Conservation (phyloP, 768 basidiomycete species). For the Daedaleopsis sinensis region DNA sequence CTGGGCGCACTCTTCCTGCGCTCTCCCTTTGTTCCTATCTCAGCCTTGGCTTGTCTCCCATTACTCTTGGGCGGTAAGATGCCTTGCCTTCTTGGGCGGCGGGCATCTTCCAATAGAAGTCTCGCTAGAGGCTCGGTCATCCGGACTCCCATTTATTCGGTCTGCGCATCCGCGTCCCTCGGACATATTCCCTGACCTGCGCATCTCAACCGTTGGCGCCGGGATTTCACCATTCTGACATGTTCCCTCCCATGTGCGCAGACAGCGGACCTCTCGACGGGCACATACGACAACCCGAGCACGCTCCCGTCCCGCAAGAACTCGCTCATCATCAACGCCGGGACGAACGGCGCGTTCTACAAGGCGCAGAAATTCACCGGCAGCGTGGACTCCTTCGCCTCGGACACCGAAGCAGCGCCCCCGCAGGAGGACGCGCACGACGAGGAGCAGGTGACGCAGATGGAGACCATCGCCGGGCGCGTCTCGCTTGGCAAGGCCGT, state of each 20-base stretch:
- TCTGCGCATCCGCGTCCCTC: not conserved
- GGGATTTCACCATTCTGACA: not conserved
- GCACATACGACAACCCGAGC: slow-evolving; percentile 17
- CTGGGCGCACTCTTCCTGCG: not conserved
- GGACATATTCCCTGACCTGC: not conserved
- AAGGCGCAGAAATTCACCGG: slow-evolving; percentile 27
- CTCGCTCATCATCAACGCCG: slow-evolving; percentile 25
- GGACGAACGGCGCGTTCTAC: slow-evolving; percentile 30
- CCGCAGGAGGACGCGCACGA: slow-evolving; percentile 1
- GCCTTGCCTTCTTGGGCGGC: not conserved
- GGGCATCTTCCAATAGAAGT: not conserved
- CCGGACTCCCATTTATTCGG: no score
- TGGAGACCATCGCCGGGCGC: slow-evolving; percentile 26
- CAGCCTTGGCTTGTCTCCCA: not conserved
- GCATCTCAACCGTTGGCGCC: no score
- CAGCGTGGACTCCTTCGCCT: slow-evolving; percentile 34
- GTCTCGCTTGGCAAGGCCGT: slow-evolving; percentile 30
- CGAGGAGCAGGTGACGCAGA: slow-evolving; percentile 28
- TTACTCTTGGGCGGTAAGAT: not conserved
- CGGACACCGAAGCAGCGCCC: slow-evolving; percentile 2
- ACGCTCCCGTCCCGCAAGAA: slow-evolving; percentile 25
- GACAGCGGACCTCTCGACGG: slow-evolving; percentile 7
- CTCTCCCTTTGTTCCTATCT: not conserved
- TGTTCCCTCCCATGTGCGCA: not conserved
- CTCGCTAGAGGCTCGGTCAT: not conserved